A percentile compares a stretch with the other conserved stretches of the same genome.
These are phyloP conservation scores for Vaccinium vitisidaea DNA, from an alignment of 148 eudicot species.

Conservation along the genomic window DNA sequence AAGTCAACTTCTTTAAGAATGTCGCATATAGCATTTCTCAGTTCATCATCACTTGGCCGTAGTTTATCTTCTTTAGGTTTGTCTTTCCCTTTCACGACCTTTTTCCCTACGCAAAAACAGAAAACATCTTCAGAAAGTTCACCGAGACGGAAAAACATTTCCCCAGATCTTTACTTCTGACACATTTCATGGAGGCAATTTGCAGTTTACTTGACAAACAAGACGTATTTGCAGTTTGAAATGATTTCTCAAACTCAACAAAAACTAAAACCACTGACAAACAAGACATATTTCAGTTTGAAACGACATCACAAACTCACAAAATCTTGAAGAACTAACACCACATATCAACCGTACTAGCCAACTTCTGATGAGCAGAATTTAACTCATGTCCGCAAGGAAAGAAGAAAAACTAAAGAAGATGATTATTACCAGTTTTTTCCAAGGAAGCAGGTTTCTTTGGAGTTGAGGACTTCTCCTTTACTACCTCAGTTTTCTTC, in stretches of 20 bases:
- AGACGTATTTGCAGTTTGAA: background rate
- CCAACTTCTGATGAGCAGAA: background rate
- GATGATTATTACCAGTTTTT: constrained; percentile 46
- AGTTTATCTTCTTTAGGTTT: constrained; percentile 58
- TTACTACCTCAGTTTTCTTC: constrained; percentile 51
- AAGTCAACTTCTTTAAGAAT: constrained; percentile 92
- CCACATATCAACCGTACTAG: background rate
- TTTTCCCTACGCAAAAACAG: constrained; percentile 48
- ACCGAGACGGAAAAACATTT: background rate
- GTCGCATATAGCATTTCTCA: constrained; percentile 68
- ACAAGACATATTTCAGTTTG: no score
- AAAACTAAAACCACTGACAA: background rate
- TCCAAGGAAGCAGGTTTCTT: constrained; percentile 63
- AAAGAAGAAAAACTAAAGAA: background rate
- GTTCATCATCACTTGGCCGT: constrained; percentile 73
- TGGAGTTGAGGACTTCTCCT: constrained; percentile 56
- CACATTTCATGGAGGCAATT: background rate
- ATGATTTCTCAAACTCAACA: constrained; percentile 1
- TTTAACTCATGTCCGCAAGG: no score
- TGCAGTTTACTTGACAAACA: background rate
- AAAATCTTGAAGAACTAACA: background rate
- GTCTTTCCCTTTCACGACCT: constrained; percentile 56
- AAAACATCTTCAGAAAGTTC: background rate
- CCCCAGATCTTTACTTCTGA: background rate
- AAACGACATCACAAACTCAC: background rate